These are phyloP conservation scores for Euclidium syriacum DNA, from an alignment of 345 rosid species.

Conservation along the genomic window DNA sequence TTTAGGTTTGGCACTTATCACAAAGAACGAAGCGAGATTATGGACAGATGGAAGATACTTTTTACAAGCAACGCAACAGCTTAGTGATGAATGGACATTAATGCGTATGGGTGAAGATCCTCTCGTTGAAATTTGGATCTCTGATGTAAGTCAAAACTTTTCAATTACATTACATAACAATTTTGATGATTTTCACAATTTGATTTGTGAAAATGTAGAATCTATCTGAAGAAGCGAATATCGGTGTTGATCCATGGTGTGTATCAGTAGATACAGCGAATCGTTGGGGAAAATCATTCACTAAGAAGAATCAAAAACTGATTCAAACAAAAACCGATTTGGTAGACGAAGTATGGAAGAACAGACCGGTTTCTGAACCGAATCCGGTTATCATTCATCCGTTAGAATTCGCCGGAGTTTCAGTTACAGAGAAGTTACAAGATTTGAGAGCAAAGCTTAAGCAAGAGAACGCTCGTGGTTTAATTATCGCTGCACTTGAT, in stretches of 20 bases:
- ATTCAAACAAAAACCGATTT: conserved; percentile 65
- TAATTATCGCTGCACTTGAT: conserved; percentile 75
- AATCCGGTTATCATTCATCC: conserved; percentile 64
- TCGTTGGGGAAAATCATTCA: conserved; percentile 66
- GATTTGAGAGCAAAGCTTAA: conserved; percentile 59
- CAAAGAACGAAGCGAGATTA: conserved; percentile 61
- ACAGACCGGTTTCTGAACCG: conserved; percentile 55
- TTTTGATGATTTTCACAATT: not conserved
- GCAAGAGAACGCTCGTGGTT: conserved; percentile 52
- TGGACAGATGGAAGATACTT: conserved; percentile 98
- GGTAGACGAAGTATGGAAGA: conserved; percentile 82
- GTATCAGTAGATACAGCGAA: conserved; percentile 77
- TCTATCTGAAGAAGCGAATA: conserved; percentile 53
- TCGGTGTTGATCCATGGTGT: conserved; percentile 90
- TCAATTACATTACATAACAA: not conserved
- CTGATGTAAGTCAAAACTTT: conserved; percentile 46
- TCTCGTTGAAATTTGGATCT: conserved; percentile 72
- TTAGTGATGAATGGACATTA: conserved; percentile 72
- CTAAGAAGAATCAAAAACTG: conserved; percentile 60
- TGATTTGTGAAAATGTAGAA: conserved; percentile 41
- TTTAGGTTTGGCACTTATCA: conserved; percentile 80
- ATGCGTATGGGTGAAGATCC: conserved; percentile 98
- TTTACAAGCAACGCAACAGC: conserved; percentile 79
- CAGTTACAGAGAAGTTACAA: conserved; percentile 55
- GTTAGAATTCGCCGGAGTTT: conserved; percentile 60